These are phyloP conservation scores for Azolla pinnata DNA, from an alignment of 75 land plant genomes.

Conservation along the genomic window DNA sequence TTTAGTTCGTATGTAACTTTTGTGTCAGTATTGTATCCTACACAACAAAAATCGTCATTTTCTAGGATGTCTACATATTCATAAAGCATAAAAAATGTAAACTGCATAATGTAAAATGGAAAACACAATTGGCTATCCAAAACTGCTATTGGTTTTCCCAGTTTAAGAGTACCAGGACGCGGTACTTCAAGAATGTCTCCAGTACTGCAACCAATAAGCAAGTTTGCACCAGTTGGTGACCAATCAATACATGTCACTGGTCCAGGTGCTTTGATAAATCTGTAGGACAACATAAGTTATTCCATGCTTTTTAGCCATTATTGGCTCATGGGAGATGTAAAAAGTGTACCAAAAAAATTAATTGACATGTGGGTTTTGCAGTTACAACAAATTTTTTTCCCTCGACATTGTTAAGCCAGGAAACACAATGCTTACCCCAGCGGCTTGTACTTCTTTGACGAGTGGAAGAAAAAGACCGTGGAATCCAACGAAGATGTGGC, in stretches of 20 bases:
- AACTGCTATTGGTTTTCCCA: not conserved
- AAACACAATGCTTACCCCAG: slow-evolving; percentile 17
- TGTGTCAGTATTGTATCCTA: slow-evolving; percentile 8
- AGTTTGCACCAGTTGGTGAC: slow-evolving; percentile 18
- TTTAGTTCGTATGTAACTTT: slow-evolving; percentile 8
- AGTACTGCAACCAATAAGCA: slow-evolving; percentile 28
- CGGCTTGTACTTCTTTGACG: slow-evolving; percentile 20
- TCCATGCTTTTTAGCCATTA: too few relatives aligned
- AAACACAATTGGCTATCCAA: too few relatives aligned
- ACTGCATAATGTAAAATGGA: too few relatives aligned
- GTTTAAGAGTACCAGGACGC: slow-evolving; percentile 24
- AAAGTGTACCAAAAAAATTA: too few relatives aligned
- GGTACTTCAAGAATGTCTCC: slow-evolving; percentile 26
- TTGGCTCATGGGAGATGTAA: too few relatives aligned
- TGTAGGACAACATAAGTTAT: too few relatives aligned
- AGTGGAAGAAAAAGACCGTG: slow-evolving; percentile 30
- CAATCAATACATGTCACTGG: slow-evolving; percentile 32
- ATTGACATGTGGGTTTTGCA: too few relatives aligned
- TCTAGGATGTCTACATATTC: not conserved
- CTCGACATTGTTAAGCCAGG: not conserved
- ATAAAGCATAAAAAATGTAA: too few relatives aligned
- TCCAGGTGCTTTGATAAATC: slow-evolving; percentile 22
- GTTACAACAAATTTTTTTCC: too few relatives aligned
- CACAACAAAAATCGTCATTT: not conserved
- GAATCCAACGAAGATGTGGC: slow-evolving; percentile 26